phyloP scores from a whole-genome alignment of 139 green algal genomes.

The Raphidocelis subcapitata region DNA sequence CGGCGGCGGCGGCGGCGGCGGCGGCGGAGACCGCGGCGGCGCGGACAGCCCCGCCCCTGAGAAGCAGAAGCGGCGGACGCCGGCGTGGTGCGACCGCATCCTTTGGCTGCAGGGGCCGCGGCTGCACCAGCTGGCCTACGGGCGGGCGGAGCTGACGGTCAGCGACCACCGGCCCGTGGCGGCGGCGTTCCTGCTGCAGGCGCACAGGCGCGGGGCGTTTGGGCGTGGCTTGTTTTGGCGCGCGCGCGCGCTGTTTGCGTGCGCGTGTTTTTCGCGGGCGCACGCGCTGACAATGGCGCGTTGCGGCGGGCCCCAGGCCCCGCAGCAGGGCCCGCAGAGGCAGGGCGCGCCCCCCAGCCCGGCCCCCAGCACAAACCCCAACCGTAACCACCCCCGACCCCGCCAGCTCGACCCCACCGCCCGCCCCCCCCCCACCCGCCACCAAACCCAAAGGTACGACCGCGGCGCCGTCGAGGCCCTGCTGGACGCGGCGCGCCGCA shows the following conservation, averaged over 20 bases:
- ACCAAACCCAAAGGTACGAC: neutral
- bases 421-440: too few species aligned
- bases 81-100: constrained; percentile 82
- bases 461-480: constrained; percentile 39
- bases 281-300: too few species aligned
- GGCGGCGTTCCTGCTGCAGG: constrained; percentile 52
- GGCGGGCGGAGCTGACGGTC: constrained; percentile 39
- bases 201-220: constrained; percentile 6
- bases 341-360: too few species aligned
- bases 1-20: neutral
- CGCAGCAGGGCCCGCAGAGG: too few species aligned
- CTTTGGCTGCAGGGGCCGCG: constrained; percentile 48
- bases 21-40: neutral
- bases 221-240: too few species aligned
- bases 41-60: constrained; percentile 14
- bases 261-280: too few species aligned
- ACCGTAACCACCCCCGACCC: too few species aligned
- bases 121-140: constrained; percentile 66
- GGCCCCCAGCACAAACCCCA: too few species aligned
- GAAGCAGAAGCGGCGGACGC: constrained; percentile 71
- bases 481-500: constrained; percentile 39
- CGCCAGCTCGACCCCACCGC: too few species aligned
- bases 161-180: constrained; percentile 63
- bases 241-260: too few species aligned
- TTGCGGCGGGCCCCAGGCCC: too few species aligned